Evolutionary conservation across 768 basidiomycete genomes (phyloP).

Genomic region (Chalciporus sphaerocephalus): DNA sequence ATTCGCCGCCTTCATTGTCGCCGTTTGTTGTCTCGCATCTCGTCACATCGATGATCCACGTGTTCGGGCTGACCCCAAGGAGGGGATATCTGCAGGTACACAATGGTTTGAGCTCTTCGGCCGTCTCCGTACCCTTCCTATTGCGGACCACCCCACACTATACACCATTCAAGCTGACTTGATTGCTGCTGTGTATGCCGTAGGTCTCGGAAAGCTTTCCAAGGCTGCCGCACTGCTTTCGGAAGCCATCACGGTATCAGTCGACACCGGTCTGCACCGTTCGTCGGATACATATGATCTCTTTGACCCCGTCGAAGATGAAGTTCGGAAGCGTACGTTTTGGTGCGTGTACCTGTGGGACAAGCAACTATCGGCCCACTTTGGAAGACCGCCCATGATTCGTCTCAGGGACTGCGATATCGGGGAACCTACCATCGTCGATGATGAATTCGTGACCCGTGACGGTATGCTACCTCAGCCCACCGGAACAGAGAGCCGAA

Average conservation of each 20-base stretch:
- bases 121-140: conserved; percentile 81
- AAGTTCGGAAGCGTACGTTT: conserved; percentile 90
- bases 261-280: conserved; percentile 87
- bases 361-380: conserved; percentile 85
- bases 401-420: conserved; percentile 88
- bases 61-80: conserved; percentile 74
- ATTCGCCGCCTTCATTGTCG: conserved; percentile 91
- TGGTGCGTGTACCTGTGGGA: conserved; percentile 98
- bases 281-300: conserved; percentile 81
- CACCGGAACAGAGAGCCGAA: conserved; percentile 65
- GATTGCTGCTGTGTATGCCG: conserved; percentile 88
- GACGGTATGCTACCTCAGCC: conserved; percentile 67
- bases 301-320: conserved; percentile 87
- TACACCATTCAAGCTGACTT: conserved; percentile 91
- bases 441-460: conserved; percentile 83
- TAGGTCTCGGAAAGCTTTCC: conserved; percentile 84
- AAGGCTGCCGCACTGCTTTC: conserved; percentile 83
- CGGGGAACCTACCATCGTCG: conserved; percentile 77
- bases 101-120: conserved; percentile 90
- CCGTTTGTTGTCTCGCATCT: conserved; percentile 86
- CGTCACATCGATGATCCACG: conserved; percentile 91
- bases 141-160: conserved; percentile 81
- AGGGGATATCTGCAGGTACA: conserved; percentile 84
- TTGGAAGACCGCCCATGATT: conserved; percentile 85
- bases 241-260: conserved; percentile 80